Conservation (phyloP, 768 basidiomycete genomes). For the Suillus brevipes region DNA sequence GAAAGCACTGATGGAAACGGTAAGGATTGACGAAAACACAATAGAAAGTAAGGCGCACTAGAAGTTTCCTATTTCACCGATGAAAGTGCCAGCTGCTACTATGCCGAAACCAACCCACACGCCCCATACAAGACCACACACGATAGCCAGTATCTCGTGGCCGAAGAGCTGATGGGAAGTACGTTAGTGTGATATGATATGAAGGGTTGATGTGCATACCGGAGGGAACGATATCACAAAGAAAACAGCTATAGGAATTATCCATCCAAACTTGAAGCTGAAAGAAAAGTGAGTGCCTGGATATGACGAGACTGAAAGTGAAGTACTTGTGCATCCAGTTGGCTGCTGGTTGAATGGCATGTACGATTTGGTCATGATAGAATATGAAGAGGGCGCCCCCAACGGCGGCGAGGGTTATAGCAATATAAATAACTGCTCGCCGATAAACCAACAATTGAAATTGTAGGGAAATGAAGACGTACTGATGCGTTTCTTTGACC, state of each 20-base stretch:
- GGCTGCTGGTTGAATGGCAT: conserved; percentile 45
- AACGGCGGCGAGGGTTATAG: conserved; percentile 45
- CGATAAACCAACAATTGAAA: not conserved
- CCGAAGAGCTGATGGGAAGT: conserved; percentile 68
- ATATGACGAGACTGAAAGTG: not conserved
- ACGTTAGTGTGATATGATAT: not conserved
- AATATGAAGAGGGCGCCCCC: conserved; percentile 55
- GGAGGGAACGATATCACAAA: conserved; percentile 89
- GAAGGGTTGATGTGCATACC: conserved; percentile 35
- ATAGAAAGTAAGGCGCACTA: conserved; percentile 52
- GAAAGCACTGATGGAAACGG: conserved; percentile 58
- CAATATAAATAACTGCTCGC: conserved; percentile 48
- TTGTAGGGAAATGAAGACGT: conserved; percentile 23
- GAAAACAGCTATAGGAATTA: conserved; percentile 77
- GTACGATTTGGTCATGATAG: conserved; percentile 62
- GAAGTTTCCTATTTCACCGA: conserved; percentile 88
- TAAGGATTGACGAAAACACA: conserved; percentile 14
- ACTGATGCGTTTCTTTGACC: conserved; percentile 60
- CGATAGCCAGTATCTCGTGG: conserved; percentile 86
- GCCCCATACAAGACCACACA: conserved; percentile 92
- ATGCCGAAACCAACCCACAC: conserved; percentile 86
- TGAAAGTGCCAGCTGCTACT: conserved; percentile 76
- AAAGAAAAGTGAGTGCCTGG: not conserved
- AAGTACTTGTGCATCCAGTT: conserved; percentile 45
- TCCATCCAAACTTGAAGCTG: conserved; percentile 62